These are phyloP conservation scores for Wallacemonas collosoma DNA, from an alignment of 208 protist species.

Conservation along the genomic window DNA sequence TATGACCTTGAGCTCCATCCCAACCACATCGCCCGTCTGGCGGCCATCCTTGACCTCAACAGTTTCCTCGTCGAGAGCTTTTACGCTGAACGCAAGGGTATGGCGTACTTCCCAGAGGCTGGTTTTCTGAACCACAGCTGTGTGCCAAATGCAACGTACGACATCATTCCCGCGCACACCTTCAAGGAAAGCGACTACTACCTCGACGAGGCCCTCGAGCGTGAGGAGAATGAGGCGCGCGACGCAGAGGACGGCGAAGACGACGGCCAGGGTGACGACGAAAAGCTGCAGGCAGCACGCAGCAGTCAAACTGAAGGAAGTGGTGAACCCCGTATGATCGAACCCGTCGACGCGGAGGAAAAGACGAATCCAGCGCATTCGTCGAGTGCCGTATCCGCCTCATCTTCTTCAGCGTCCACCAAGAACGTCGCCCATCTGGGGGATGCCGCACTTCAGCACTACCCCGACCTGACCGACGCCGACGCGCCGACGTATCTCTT, in stretches of 20 bases:
- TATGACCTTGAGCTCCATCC: slow-evolving; percentile 75
- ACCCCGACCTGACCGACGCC: slow-evolving; percentile 41
- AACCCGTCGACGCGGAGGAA: not conserved
- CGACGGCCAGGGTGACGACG: not conserved
- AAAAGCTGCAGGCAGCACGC: not conserved
- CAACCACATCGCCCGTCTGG: slow-evolving; percentile 81
- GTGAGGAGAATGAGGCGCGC: not conserved
- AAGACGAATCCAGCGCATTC: not conserved
- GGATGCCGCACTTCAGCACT: not conserved
- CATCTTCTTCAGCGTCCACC: not conserved
- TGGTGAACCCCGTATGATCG: not conserved
- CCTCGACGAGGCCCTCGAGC: slow-evolving; percentile 40
- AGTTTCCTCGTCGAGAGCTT: slow-evolving; percentile 87
- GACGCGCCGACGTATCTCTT: slow-evolving; percentile 78
- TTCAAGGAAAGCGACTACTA: slow-evolving; percentile 85
- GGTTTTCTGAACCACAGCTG: slow-evolving; percentile 92
- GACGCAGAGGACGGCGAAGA: not conserved
- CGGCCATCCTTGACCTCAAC: slow-evolving; percentile 86
- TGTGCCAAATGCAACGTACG: slow-evolving; percentile 79
- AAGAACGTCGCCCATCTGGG: slow-evolving; percentile 27
- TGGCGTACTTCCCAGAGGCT: slow-evolving; percentile 90
- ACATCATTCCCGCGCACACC: slow-evolving; percentile 79
- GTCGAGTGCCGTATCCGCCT: no score
- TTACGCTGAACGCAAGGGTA: slow-evolving; percentile 82
- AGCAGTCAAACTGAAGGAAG: not conserved